Conservation (phyloP, 192 early-diverging fungal species). For the Kickxella alabastrina region DNA sequence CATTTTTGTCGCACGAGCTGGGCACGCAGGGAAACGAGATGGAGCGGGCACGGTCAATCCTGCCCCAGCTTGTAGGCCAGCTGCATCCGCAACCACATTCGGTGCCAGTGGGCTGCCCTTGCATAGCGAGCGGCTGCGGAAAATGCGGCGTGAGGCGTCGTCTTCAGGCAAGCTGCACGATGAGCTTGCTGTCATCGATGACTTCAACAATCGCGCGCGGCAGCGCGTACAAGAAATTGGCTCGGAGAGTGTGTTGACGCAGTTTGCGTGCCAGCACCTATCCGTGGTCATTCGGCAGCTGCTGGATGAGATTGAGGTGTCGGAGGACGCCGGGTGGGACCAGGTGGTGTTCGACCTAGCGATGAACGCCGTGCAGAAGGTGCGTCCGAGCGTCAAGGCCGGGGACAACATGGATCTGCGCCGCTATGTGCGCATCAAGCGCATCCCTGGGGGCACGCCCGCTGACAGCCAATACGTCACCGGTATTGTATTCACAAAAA, state of each 20-base stretch:
- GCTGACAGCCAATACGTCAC: slow-evolving; percentile 78
- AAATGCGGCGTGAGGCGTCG: not conserved
- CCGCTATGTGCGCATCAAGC: slow-evolving; percentile 93
- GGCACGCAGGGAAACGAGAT: slow-evolving; percentile 9
- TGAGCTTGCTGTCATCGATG: slow-evolving; percentile 30
- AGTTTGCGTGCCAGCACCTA: slow-evolving; percentile 61
- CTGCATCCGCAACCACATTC: slow-evolving; percentile 18
- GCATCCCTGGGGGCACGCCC: slow-evolving; percentile 82
- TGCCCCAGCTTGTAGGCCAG: slow-evolving; percentile 26
- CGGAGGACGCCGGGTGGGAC: slow-evolving; percentile 37
- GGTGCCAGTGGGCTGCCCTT: not conserved
- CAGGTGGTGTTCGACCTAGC: slow-evolving; percentile 26
- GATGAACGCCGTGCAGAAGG: slow-evolving; percentile 22
- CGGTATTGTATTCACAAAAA: slow-evolving; percentile 93
- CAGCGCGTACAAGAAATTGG: slow-evolving; percentile 26
- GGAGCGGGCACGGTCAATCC: slow-evolving; percentile 26
- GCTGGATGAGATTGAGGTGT: slow-evolving; percentile 61
- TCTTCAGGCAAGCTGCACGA: slow-evolving; percentile 12
- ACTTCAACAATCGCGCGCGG: slow-evolving; percentile 24
- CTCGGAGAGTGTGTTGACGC: slow-evolving; percentile 15
- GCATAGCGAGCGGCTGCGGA: slow-evolving; percentile 5
- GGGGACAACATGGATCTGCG: slow-evolving; percentile 86
- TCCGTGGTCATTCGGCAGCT: slow-evolving; percentile 66
- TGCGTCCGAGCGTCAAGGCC: slow-evolving; percentile 58
- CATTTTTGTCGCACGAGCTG: slow-evolving; percentile 28